A percentile compares a stretch with the other conserved stretches of the same genome.
phyloP scores from a whole-genome alignment of 768 basidiomycete genomes.

The Lactarius sanguifluus region DNA sequence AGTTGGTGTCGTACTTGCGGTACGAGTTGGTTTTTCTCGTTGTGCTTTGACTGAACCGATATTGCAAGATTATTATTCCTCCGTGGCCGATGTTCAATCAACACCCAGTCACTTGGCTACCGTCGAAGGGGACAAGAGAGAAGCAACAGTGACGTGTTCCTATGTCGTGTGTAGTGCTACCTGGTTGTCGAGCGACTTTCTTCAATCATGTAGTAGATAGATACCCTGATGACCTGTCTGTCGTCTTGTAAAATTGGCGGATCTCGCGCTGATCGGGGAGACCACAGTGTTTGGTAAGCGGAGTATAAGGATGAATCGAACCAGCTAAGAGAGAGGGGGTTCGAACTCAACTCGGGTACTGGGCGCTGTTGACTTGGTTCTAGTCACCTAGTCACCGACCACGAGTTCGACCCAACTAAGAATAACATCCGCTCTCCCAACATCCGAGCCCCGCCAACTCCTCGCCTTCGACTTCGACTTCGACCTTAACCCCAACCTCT shows the following conservation, averaged over 20 bases:
- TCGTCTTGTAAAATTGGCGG: no score
- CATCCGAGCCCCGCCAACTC: neutral
- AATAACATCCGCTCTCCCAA: neutral
- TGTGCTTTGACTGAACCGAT: constrained; percentile 8
- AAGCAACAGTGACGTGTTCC: constrained; percentile 25
- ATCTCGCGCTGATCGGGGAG: neutral
- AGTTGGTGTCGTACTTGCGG: constrained; percentile 25
- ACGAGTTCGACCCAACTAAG: constrained; percentile 67
- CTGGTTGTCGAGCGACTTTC: neutral
- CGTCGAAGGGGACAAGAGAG: constrained; percentile 37
- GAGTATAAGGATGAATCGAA: neutral
- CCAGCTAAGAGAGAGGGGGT: neutral
- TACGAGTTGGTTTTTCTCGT: constrained; percentile 28
- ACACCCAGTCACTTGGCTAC: constrained; percentile 63
- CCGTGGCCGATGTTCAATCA: constrained; percentile 68
- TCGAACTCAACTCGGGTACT: neutral
- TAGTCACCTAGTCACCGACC: constrained; percentile 51
- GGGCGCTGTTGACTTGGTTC: neutral
- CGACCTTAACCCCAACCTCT: constrained; percentile 33
- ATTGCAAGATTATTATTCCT: constrained; percentile 55
- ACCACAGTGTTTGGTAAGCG: neutral
- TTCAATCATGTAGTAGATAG: neutral
- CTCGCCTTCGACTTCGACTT: constrained; percentile 24
- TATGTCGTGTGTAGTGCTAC: neutral
- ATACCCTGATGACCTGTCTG: no score